Conservation (phyloP, 2,329 filamentous ascomycete genomes). For the Pseudogymnoascus sp. region DNA sequence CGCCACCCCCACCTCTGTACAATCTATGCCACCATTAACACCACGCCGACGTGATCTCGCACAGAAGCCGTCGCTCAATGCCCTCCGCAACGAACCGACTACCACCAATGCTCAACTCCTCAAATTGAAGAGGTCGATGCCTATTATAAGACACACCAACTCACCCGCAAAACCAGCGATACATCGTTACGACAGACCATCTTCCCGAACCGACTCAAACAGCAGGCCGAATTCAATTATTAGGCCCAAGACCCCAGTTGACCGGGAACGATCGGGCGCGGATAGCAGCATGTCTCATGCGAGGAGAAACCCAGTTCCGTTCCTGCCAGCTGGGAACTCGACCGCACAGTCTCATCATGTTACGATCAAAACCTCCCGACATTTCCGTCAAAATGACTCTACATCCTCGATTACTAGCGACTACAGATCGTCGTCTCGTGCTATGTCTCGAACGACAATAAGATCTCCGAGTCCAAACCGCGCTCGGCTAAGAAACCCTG, state of each 20-base stretch:
- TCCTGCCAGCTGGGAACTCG: conserved; percentile 68
- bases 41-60: conserved; percentile 53
- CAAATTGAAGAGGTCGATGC: conserved; percentile 56
- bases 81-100: conserved; percentile 50
- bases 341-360: conserved; percentile 71
- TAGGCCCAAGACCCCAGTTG: conserved; percentile 64
- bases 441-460: conserved; percentile 48
- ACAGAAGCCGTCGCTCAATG: conserved; percentile 44
- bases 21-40: conserved; percentile 47
- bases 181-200: conserved; percentile 46
- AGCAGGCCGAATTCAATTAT: conserved; percentile 41
- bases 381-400: conserved; percentile 74
- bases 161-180: conserved; percentile 41
- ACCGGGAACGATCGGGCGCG: conserved; percentile 38
- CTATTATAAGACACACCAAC: conserved; percentile 44
- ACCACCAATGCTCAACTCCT: conserved; percentile 58
- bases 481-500: conserved; percentile 35
- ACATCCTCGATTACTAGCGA: conserved; percentile 54
- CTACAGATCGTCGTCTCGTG: conserved; percentile 46
- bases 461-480: conserved; percentile 49
- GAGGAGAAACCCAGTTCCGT: conserved; percentile 59
- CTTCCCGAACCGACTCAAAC: conserved; percentile 46
- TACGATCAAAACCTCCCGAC: conserved; percentile 58
- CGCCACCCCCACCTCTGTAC: conserved; percentile 46
- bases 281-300: conserved; percentile 44